A percentile compares a stretch with the other conserved stretches of the same genome.
These are phyloP conservation scores for Strobilomyces confusus DNA, from an alignment of 768 basidiomycete species.

Conservation along the genomic window DNA sequence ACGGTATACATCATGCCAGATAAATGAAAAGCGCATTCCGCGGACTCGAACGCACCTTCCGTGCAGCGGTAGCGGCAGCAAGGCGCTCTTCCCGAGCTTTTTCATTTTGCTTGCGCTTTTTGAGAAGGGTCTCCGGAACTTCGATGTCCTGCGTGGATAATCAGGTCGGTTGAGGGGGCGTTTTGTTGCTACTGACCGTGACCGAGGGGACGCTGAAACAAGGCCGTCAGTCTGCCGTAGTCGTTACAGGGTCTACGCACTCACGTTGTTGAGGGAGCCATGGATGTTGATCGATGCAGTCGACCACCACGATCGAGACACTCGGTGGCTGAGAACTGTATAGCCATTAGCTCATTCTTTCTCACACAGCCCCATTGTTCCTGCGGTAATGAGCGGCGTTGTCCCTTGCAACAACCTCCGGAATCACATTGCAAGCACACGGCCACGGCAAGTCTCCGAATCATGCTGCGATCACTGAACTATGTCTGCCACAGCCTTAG, in stretches of 20 bases:
- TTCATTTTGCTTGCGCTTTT: constrained; percentile 98
- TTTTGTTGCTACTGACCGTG: constrained; percentile 38
- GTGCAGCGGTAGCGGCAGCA: constrained; percentile 74
- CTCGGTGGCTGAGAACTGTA: constrained; percentile 40
- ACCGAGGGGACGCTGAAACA: constrained; percentile 41
- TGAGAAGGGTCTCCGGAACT: constrained; percentile 99
- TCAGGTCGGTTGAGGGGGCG: constrained; percentile 1
- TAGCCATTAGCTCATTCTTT: constrained; percentile 29
- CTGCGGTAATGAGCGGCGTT: background rate
- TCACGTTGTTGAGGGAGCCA: constrained; percentile 54
- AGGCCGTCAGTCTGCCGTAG: background rate
- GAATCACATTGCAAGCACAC: too few relatives aligned
- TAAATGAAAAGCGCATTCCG: constrained; percentile 11
- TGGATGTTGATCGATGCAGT: constrained; percentile 32
- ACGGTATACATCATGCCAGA: constrained; percentile 75
- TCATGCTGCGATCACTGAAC: too few relatives aligned
- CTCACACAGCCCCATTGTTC: too few relatives aligned
- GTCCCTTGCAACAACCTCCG: background rate
- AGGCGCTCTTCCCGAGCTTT: constrained; percentile 94
- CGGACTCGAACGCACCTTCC: constrained; percentile 63
- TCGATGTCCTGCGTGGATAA: constrained; percentile 64
- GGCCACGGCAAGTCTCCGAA: too few relatives aligned
- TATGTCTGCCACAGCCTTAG: background rate
- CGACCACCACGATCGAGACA: constrained; percentile 3
- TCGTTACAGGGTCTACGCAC: constrained; percentile 23